phyloP scores from a whole-genome alignment of 495 filamentous ascomycete genomes.

The Oleoguttula mirabilis region DNA sequence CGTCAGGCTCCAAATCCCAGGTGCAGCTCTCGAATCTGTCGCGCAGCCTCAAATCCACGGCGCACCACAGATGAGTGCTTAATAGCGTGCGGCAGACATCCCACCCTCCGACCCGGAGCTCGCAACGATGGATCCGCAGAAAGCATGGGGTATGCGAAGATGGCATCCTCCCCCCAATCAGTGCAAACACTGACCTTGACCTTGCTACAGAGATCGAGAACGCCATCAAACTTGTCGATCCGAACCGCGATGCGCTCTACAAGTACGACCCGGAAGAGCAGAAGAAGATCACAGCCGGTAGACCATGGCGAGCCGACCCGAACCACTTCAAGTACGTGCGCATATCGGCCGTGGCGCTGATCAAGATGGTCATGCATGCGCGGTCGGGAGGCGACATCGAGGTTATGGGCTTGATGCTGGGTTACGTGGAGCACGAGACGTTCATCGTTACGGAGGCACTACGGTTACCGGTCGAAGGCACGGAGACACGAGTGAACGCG shows the following conservation, averaged over 20 bases:
- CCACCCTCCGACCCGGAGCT: background rate
- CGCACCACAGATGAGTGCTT: too few relatives aligned
- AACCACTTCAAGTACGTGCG: slow-evolving; percentile 87
- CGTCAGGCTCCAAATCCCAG: too few relatives aligned
- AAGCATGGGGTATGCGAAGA: slow-evolving; percentile 20
- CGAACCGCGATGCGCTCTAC: slow-evolving; percentile 82
- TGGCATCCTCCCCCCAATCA: background rate
- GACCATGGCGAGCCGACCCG: slow-evolving; percentile 72
- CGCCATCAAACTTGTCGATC: slow-evolving; percentile 68
- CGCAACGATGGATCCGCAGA: slow-evolving; percentile 15
- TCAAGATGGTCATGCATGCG: slow-evolving; percentile 99
- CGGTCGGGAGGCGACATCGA: slow-evolving; percentile 83
- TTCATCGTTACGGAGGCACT: slow-evolving; percentile 93
- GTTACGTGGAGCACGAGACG: slow-evolving; percentile 69
- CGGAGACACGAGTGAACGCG: slow-evolving; percentile 94
- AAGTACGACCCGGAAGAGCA: slow-evolving; percentile 57
- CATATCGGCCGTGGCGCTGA: slow-evolving; percentile 81
- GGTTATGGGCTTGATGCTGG: slow-evolving; percentile 98
- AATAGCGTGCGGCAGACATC: too few relatives aligned
- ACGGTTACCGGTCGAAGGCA: slow-evolving; percentile 89
- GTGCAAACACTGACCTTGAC: slow-evolving; percentile 4
- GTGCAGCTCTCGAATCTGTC: too few relatives aligned
- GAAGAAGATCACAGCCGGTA: slow-evolving; percentile 43
- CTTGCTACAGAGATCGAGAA: slow-evolving; percentile 69
- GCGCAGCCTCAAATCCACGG: too few relatives aligned